A percentile compares a stretch with the other conserved stretches of the same genome.
Evolutionary conservation across 371 early-diverging fungal species (phyloP).

Genomic region (Nosema muscidifuracis): DNA sequence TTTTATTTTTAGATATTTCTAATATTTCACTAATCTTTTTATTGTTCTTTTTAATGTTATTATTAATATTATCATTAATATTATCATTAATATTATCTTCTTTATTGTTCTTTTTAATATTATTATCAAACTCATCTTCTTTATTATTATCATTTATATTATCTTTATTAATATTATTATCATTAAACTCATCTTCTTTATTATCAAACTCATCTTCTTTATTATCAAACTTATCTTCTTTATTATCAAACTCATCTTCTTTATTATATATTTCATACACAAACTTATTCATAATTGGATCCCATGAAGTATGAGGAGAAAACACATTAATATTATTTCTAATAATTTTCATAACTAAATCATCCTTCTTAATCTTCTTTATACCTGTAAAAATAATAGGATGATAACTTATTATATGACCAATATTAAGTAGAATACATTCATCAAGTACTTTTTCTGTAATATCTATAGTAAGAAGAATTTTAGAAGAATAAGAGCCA

Average conservation of each 20-base stretch:
- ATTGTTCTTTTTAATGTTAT: conserved; percentile 4
- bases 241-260: background rate
- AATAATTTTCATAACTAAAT: conserved; percentile 72
- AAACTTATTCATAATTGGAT: conserved; percentile 64
- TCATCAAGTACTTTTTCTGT: conserved; percentile 78
- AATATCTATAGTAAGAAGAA: conserved; percentile 88
- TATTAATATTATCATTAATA: background rate
- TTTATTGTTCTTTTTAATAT: background rate
- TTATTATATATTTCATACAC: conserved; percentile 24
- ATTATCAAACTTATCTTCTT: no score
- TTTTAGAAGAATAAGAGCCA: conserved; percentile 68
- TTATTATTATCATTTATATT: background rate
- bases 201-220: no score
- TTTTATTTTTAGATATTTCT: conserved; percentile 21
- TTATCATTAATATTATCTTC: background rate
- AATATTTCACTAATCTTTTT: conserved; percentile 16
- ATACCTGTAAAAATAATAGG: conserved; percentile 81
- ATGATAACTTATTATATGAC: conserved; percentile 71
- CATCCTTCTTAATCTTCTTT: conserved; percentile 75
- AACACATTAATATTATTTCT: conserved; percentile 78
- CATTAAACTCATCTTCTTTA: no score
- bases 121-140: background rate
- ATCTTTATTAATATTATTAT: conserved; percentile 4
- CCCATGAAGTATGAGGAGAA: conserved; percentile 89
- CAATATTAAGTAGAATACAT: conserved; percentile 68